Evolutionary conservation across 2,329 filamentous ascomycete genomes (phyloP).

Genomic region (Fusarium oxysporum): DNA sequence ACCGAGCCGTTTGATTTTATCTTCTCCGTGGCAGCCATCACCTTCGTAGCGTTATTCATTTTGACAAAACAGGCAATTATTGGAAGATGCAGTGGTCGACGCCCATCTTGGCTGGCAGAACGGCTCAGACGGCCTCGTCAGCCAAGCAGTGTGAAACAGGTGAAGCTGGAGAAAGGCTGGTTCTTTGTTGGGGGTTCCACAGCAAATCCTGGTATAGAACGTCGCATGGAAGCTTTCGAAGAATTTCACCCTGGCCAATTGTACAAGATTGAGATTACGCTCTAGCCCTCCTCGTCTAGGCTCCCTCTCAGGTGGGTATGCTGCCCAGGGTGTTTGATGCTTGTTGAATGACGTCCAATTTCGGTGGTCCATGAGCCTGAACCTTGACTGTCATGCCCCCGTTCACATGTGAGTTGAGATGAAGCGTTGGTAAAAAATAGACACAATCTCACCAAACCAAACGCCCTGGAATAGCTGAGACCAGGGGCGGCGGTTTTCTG

Average conservation of each 20-base stretch:
- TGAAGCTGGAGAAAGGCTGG: constrained; percentile 28
- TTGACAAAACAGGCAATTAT: constrained; percentile 21
- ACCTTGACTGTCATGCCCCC: constrained; percentile 36
- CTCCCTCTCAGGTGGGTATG: constrained; percentile 35
- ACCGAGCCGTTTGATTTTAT: constrained; percentile 30
- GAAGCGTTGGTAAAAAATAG: constrained; percentile 9
- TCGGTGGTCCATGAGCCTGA: constrained; percentile 37
- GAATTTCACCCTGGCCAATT: constrained; percentile 30
- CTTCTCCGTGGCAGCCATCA: constrained; percentile 21
- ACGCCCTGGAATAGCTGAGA: constrained; percentile 30
- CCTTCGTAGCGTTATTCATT: constrained; percentile 14
- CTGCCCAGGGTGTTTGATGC: constrained; percentile 26
- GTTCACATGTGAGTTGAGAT: constrained; percentile 14
- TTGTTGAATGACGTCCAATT: constrained; percentile 47
- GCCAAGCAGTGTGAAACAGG: constrained; percentile 31
- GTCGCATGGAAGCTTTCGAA: constrained; percentile 43
- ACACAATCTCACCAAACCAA: background rate
- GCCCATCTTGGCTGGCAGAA: background rate
- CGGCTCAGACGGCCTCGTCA: constrained; percentile 36
- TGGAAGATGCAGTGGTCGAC: background rate
- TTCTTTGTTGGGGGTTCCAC: constrained; percentile 35
- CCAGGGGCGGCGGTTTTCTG: constrained; percentile 29
- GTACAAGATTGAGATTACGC: constrained; percentile 14
- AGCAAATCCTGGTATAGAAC: constrained; percentile 38
- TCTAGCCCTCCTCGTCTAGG: constrained; percentile 13